These are phyloP conservation scores for Trichophyton simii DNA, from an alignment of 2,329 filamentous ascomycete species.

Conservation along the genomic window DNA sequence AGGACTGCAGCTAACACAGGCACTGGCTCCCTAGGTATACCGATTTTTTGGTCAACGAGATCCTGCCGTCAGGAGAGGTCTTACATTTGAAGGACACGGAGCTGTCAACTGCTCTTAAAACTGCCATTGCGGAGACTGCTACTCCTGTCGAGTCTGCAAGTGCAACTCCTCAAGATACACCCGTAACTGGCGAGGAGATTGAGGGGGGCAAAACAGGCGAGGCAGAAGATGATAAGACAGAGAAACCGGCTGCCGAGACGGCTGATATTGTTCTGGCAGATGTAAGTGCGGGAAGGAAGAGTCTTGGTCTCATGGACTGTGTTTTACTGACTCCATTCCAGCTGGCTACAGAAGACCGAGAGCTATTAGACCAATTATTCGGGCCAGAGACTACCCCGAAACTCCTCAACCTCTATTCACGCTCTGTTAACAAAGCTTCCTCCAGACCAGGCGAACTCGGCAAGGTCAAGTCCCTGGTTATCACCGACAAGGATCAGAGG, in stretches of 20 bases:
- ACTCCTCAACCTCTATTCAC: constrained; percentile 45
- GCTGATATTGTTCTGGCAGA: not conserved
- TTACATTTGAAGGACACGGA: constrained; percentile 52
- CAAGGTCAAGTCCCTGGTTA: constrained; percentile 40
- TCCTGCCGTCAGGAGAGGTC: constrained; percentile 60
- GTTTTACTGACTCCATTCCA: constrained; percentile 2
- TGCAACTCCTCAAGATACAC: not conserved
- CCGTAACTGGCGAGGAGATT: not conserved
- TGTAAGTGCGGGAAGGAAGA: not conserved
- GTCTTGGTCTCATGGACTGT: not conserved
- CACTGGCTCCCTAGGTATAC: constrained; percentile 50
- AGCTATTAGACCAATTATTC: constrained; percentile 37
- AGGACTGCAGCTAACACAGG: constrained; percentile 3
- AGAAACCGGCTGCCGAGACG: not conserved
- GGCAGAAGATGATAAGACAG: not conserved
- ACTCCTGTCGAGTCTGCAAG: not conserved
- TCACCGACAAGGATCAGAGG: constrained; percentile 49
- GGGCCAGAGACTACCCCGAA: constrained; percentile 38
- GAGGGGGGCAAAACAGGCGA: not conserved
- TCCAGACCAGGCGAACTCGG: constrained; percentile 46
- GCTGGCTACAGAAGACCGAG: constrained; percentile 32
- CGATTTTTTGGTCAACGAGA: constrained; percentile 88
- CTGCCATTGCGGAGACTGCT: constrained; percentile 2
- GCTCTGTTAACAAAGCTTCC: constrained; percentile 41
- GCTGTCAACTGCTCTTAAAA: constrained; percentile 16